Evolutionary conservation across 2,329 filamentous ascomycete genomes (phyloP), one percentile per base, ranked within the genome.

Genomic region (Neocucurbitaria cava): DNA sequence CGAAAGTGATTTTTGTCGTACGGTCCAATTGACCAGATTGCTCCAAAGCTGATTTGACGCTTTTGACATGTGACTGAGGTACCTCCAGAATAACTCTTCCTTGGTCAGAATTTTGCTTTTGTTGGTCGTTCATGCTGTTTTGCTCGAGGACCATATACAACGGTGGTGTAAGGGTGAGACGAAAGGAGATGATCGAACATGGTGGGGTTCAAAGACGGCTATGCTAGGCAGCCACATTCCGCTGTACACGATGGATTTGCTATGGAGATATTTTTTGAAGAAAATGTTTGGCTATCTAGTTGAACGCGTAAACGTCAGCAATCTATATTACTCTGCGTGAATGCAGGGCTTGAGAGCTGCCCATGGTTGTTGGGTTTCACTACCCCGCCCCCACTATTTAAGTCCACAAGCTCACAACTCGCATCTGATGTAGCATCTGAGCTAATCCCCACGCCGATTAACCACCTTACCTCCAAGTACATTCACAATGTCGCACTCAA

Each of bases 401-500:
- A 53, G 28, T 48, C 46, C 39, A 23, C 41, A 21, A 28, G 47
- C 20, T 31, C 26, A 28, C 38, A 52, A 33, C 46, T 40, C 33
- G 45, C 38, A 42, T 28, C 56, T 61, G 54, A 61, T 64, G 54
- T 44, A 50, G 48, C 52, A n/a, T 57, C 24, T 17, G 31, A 43
- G 26, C 41, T 35, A 33, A 15, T 24, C 47, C 36, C 7, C 9
- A 28, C 43, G 5, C 33, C 46, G 3, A 31, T 49, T 36, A 49
- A 15, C 9, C 1, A 5, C 21, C 15, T 20, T 24, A 24, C 38
- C 24, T 40, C 21, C 23, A 8, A 15, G 8, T 23, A 24, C 18
- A 39, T n/a, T 40, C 33, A 63, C 31, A 41, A 75, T 76, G 72
- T 48, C 66, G 2, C 75, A 78, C 56, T 79, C 80, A 23, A 82